phyloP scores from a whole-genome alignment of 768 basidiomycete species.

The Porpolomopsis calyptriformis region DNA sequence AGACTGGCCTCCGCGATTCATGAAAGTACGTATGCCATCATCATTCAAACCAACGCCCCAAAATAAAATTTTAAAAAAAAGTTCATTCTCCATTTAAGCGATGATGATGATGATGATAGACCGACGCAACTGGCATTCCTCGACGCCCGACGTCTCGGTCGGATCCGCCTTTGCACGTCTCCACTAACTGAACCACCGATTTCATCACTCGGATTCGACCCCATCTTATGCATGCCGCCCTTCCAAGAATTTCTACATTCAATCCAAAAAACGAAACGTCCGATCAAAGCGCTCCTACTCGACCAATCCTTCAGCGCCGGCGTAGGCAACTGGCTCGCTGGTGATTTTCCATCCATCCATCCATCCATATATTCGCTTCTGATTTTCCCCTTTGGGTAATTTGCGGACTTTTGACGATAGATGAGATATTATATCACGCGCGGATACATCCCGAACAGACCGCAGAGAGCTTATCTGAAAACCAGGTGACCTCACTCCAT shows the following conservation, averaged over 20 bases:
- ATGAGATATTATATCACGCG: slow-evolving; percentile 68
- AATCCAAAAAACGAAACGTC: slow-evolving; percentile 46
- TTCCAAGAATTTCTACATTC: slow-evolving; percentile 38
- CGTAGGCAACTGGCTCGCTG: slow-evolving; percentile 77
- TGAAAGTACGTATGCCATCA: slow-evolving; percentile 37
- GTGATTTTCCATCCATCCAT: slow-evolving; percentile 22
- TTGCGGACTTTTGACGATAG: slow-evolving; percentile 23
- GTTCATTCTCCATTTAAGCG: slow-evolving; percentile 56
- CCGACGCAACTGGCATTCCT: slow-evolving; percentile 58
- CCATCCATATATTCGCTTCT: slow-evolving; percentile 2
- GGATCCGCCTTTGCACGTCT: slow-evolving; percentile 49
- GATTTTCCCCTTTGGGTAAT: too few relatives aligned
- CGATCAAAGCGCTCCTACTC: slow-evolving; percentile 65
- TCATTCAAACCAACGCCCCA: not conserved
- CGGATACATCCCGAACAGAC: slow-evolving; percentile 63
- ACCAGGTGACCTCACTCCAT: slow-evolving; percentile 42
- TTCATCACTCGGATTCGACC: slow-evolving; percentile 66
- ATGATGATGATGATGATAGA: slow-evolving; percentile 25
- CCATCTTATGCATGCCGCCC: slow-evolving; percentile 56
- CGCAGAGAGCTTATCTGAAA: slow-evolving; percentile 41
- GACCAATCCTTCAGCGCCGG: slow-evolving; percentile 77
- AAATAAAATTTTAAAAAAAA: slow-evolving; percentile 15
- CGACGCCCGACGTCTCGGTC: slow-evolving; percentile 61
- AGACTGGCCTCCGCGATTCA: slow-evolving; percentile 56
- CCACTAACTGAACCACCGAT: slow-evolving; percentile 61